Base-by-base conservation (phyloP, 257 asterid genomes). In the Fraxinus americana region DNA sequence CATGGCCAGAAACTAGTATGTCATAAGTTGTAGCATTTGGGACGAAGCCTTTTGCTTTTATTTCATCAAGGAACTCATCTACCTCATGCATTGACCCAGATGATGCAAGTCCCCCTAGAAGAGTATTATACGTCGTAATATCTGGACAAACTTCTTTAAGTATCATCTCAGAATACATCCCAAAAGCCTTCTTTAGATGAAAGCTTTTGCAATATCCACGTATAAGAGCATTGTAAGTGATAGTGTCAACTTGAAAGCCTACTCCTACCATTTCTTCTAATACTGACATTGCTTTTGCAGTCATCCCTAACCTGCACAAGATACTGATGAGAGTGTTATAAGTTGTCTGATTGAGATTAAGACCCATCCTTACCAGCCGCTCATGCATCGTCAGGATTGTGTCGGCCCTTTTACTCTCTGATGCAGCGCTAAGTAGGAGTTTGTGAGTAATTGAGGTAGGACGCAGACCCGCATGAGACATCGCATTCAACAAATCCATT, bases 301-400 rank as follows among this genome's bases (percentile, higher is more conserved):
- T 91, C 98, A 95, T 89, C 79, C 90, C 96, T 70, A 88, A 86
- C 77, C 88, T 88, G 79, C 98, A 95, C 76, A 95, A 86, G 73
- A 83, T 84, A 72, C 74, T 73, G 70, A 95, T 88, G 63, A 95
- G 90, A 78, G 87, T 85, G 80, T 88, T 87, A 73, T 88, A 87
- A 76, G 85, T 85, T 13, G 83, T 72, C 36, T 63, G 86, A 79
- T 86, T 84, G 83, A 88, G 83, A 57, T 81, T 34, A 80, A 95
- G 97, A 45, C 99, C 98, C 91, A 91, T 84, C 19, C 71, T 73
- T 59, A 93, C 85, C 32, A 95, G 90, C 76, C 78, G 86, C 74
- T 87, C 77, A 83, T 95, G 99, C 88, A 80, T 74, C 83, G 7
- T 81, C 68, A 93, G 83, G 81, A 95, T 93, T 41, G 59, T 79